These are phyloP conservation scores for Candida insectalens DNA, from an alignment of 805 yeast species.

Conservation along the genomic window DNA sequence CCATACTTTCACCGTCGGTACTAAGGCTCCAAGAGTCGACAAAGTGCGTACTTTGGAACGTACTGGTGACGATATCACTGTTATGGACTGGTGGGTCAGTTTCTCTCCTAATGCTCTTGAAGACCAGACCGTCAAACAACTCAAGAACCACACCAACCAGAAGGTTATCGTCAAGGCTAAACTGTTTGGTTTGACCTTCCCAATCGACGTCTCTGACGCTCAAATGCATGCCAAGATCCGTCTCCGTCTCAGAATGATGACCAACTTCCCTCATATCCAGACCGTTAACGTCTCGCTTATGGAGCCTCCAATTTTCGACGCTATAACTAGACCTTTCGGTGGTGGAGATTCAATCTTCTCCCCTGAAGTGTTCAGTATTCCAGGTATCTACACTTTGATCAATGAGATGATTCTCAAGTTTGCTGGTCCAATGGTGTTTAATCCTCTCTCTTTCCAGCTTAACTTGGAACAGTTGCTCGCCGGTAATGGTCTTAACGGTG, in stretches of 20 bases:
- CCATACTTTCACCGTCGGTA: constrained; percentile 83
- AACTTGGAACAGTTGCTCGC: constrained; percentile 86
- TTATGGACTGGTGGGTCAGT: constrained; percentile 95
- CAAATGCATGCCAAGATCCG: constrained; percentile 69
- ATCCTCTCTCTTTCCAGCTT: constrained; percentile 88
- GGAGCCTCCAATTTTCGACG: constrained; percentile 86
- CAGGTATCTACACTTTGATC: constrained; percentile 78
- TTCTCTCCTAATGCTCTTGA: constrained; percentile 86
- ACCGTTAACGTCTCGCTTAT: constrained; percentile 78
- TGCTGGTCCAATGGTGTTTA: constrained; percentile 78
- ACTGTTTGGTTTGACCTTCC: constrained; percentile 75
- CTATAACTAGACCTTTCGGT: constrained; percentile 56
- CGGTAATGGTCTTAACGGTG: constrained; percentile 68
- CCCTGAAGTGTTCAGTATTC: constrained; percentile 79
- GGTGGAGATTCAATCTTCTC: constrained; percentile 82
- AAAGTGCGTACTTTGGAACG: constrained; percentile 81
- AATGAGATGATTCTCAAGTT: constrained; percentile 80
- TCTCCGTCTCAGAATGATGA: constrained; percentile 81
- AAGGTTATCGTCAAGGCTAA: constrained; percentile 66
- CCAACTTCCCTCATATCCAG: constrained; percentile 87
- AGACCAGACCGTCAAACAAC: constrained; percentile 78
- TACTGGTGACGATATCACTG: constrained; percentile 87
- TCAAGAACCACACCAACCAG: constrained; percentile 78
- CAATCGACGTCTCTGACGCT: constrained; percentile 71
- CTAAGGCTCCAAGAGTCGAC: constrained; percentile 93